These are phyloP conservation scores for Ananas comosus DNA, from an alignment of 176 grass and related monocot species.

Conservation along the genomic window DNA sequence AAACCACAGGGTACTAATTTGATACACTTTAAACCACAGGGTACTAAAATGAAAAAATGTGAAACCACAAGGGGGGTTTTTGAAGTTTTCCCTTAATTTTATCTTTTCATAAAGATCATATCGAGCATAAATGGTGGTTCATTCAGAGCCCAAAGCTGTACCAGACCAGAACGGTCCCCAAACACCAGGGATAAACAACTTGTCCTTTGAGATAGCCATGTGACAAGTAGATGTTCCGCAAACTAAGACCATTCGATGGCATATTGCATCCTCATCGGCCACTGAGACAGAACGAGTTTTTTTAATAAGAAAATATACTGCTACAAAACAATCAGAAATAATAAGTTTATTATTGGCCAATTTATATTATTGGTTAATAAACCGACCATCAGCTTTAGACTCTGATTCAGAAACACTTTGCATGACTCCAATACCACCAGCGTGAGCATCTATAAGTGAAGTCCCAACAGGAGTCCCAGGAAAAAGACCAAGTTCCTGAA, in stretches of 20 bases:
- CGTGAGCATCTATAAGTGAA: constrained; percentile 95
- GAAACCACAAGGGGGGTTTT: too few relatives aligned
- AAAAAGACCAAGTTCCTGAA: constrained; percentile 71
- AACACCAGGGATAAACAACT: constrained; percentile 76
- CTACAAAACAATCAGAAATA: background rate
- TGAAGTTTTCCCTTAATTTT: too few relatives aligned
- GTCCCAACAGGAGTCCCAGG: constrained; percentile 83
- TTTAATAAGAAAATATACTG: constrained; percentile 7
- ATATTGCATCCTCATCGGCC: constrained; percentile 60
- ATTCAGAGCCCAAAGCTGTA: constrained; percentile 14
- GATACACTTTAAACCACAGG: too few relatives aligned
- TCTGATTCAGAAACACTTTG: constrained; percentile 49
- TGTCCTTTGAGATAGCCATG: constrained; percentile 78
- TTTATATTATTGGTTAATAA: background rate
- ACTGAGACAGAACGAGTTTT: constrained; percentile 20
- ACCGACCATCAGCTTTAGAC: constrained; percentile 45
- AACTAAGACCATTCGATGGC: constrained; percentile 71
- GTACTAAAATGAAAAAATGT: too few relatives aligned
- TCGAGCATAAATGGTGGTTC: background rate
- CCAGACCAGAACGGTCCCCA: constrained; percentile 99
- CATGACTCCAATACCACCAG: constrained; percentile 92
- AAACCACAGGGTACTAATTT: too few relatives aligned
- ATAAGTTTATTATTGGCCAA: background rate
- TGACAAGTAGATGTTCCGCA: constrained; percentile 97
- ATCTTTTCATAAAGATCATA: background rate